Evolutionary conservation across 768 basidiomycete species (phyloP).

Genomic region (Mycena indigotica): DNA sequence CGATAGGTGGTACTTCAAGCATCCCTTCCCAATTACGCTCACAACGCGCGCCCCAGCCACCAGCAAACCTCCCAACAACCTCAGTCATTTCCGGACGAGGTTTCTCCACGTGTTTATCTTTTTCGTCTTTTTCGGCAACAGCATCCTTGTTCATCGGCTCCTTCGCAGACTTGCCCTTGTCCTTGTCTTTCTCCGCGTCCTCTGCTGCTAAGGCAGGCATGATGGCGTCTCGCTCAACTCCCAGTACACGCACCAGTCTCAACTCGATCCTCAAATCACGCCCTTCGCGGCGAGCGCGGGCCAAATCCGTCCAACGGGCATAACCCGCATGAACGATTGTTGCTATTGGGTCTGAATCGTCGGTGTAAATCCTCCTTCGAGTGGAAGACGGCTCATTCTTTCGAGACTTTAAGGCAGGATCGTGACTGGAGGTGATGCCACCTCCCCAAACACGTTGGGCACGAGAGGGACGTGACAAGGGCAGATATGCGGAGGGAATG

Average conservation of each 20-base stretch:
- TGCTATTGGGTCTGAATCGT: constrained; percentile 52
- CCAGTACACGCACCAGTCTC: constrained; percentile 38
- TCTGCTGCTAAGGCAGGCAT: not conserved
- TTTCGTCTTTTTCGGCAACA: not conserved
- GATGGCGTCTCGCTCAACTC: not conserved
- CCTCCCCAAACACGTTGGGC: constrained; percentile 50
- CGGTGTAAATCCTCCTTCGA: constrained; percentile 52
- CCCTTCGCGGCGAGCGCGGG: constrained; percentile 34
- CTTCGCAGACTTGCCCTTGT: not conserved
- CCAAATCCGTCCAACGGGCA: constrained; percentile 44
- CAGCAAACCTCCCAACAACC: constrained; percentile 49
- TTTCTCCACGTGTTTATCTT: not conserved
- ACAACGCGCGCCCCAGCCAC: constrained; percentile 48
- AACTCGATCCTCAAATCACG: constrained; percentile 45
- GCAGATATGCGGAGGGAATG: constrained; percentile 45
- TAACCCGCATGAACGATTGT: constrained; percentile 52
- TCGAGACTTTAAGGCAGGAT: constrained; percentile 22
- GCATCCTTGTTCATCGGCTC: not conserved
- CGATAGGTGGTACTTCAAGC: not conserved
- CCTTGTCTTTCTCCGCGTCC: not conserved
- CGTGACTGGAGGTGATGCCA: constrained; percentile 24
- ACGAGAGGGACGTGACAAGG: constrained; percentile 36
- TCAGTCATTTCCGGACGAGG: constrained; percentile 27
- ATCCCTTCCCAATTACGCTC: constrained; percentile 24
- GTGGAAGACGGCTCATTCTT: constrained; percentile 29